These are phyloP conservation scores for Trichoderma endophyticum DNA, from an alignment of 2,329 filamentous ascomycete genomes.

Conservation along the genomic window DNA sequence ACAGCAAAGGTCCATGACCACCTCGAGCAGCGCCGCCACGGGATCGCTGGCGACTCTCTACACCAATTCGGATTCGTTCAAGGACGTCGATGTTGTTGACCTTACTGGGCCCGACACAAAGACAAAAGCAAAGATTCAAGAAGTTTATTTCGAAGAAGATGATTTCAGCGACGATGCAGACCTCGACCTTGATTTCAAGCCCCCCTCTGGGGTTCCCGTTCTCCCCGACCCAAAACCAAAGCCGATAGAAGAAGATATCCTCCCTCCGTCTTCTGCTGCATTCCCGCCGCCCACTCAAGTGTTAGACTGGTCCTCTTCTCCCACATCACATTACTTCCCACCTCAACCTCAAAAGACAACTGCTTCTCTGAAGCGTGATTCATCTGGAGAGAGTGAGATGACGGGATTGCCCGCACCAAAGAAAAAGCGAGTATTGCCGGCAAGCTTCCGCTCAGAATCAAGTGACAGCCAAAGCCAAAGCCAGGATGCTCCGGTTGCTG, in stretches of 20 bases:
- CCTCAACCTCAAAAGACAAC: constrained; percentile 32
- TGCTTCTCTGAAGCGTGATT: constrained; percentile 42
- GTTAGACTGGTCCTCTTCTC: constrained; percentile 74
- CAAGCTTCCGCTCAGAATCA: constrained; percentile 35
- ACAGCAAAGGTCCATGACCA: background rate
- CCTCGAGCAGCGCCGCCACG: background rate
- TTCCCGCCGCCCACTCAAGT: constrained; percentile 29
- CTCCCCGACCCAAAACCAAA: constrained; percentile 27
- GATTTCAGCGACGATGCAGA: constrained; percentile 85
- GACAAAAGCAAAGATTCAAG: constrained; percentile 27
- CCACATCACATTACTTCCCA: constrained; percentile 45
- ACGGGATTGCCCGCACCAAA: constrained; percentile 27
- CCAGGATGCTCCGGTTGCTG: background rate
- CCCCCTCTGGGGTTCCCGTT: constrained; percentile 51
- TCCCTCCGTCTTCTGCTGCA: constrained; percentile 24
- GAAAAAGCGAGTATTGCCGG: constrained; percentile 60
- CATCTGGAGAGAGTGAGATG: constrained; percentile 32
- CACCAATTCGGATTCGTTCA: constrained; percentile 48
- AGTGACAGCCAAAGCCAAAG: constrained; percentile 29
- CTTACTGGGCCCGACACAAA: constrained; percentile 31
- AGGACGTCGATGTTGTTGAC: constrained; percentile 32
- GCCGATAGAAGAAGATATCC: constrained; percentile 27
- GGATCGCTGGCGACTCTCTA: constrained; percentile 42
- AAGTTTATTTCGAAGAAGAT: constrained; percentile 66
- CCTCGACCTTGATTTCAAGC: constrained; percentile 66